These are phyloP conservation scores for Melastoma malabathricum DNA, from an alignment of 345 rosid species.

Conservation along the genomic window DNA sequence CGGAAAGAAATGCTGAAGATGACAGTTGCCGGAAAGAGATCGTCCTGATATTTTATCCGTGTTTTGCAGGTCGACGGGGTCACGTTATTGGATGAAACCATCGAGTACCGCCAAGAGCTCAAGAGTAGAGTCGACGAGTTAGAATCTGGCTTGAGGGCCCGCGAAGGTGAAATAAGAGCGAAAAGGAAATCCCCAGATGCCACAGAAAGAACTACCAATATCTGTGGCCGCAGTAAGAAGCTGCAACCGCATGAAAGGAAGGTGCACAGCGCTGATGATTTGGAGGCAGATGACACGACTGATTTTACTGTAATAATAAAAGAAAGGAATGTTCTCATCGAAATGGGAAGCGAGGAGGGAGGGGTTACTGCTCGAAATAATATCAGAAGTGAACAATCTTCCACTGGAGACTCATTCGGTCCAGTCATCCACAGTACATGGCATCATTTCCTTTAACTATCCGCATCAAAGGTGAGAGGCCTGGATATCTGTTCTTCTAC, in stretches of 20 bases:
- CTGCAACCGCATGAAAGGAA: conserved; percentile 42
- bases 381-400: conserved; percentile 52
- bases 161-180: conserved; percentile 22
- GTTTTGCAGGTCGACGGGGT: conserved; percentile 51
- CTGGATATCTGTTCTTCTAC: not conserved
- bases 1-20: not conserved
- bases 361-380: conserved; percentile 61
- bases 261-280: conserved; percentile 19
- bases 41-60: not conserved
- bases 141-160: conserved; percentile 28
- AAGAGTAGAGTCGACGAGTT: conserved; percentile 54
- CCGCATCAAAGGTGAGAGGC: conserved; percentile 48
- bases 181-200: conserved; percentile 34
- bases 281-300: too few relatives aligned
- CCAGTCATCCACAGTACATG: conserved; percentile 51
- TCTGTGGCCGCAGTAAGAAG: conserved; percentile 25
- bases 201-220: conserved; percentile 49
- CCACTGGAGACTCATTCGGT: conserved; percentile 67
- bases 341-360: conserved; percentile 74
- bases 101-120: conserved; percentile 55
- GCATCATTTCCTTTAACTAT: conserved; percentile 49
- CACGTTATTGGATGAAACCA: conserved; percentile 69
- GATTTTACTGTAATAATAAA: conserved; percentile 23
- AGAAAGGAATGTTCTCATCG: conserved; percentile 45
- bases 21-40: too few relatives aligned